Evolutionary conservation across 106 monocot genomes (phyloP).

Genomic region (Allium cepa): DNA sequence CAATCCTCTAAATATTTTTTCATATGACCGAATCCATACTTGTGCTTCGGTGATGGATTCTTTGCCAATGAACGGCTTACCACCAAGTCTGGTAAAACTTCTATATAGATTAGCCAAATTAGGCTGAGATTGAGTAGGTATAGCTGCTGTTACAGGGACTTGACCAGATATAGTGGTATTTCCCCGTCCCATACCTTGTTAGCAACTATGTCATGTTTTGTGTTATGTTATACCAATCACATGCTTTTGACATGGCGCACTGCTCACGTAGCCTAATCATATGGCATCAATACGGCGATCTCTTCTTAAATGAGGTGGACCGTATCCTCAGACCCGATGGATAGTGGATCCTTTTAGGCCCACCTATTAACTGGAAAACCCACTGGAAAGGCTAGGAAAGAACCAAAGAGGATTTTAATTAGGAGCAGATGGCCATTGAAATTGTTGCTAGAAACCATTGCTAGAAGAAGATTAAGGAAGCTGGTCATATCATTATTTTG

Average conservation of each 20-base stretch:
- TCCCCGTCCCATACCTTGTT: no score
- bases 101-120: no score
- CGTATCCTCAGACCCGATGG: slow-evolving; percentile 46
- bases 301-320: slow-evolving; percentile 41
- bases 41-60: no score
- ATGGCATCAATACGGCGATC: slow-evolving; percentile 30
- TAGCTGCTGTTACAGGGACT: no score
- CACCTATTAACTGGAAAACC: slow-evolving; percentile 41
- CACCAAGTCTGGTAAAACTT: no score
- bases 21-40: no score
- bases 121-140: no score
- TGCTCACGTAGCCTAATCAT: slow-evolving; percentile 64
- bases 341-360: slow-evolving; percentile 52
- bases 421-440: slow-evolving; percentile 39
- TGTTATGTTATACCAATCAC: slow-evolving; percentile 42
- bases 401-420: slow-evolving; percentile 26
- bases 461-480: slow-evolving; percentile 46
- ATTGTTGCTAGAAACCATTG: slow-evolving; percentile 26
- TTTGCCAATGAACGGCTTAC: no score
- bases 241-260: slow-evolving; percentile 67
- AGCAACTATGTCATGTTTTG: no score
- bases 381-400: slow-evolving; percentile 40
- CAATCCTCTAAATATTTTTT: no score
- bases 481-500: slow-evolving; percentile 50
- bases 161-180: no score